A percentile compares a stretch with the other conserved stretches of the same genome.
phyloP scores from a whole-genome alignment of 2,329 filamentous ascomycete species.

The Xylariaceae sp. region DNA sequence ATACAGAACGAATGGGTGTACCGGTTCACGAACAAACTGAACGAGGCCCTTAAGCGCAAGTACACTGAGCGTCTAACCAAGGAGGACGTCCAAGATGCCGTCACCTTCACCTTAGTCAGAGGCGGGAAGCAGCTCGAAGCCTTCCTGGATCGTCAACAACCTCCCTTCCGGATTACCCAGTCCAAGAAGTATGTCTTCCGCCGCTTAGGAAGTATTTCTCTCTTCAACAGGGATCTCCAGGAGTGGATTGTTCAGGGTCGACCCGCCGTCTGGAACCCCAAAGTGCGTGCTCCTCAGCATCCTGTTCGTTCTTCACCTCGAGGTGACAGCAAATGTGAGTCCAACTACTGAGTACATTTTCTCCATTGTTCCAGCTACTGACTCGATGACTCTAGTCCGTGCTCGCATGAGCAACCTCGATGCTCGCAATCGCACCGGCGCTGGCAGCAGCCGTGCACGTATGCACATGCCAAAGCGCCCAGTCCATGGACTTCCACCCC shows the following conservation, averaged over 20 bases:
- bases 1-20: conserved; percentile 1
- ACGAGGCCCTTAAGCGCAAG: conserved; percentile 24
- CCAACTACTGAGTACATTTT: no score
- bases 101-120: conserved; percentile 23
- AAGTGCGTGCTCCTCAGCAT: no score
- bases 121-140: conserved; percentile 18
- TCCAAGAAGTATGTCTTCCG: conserved; percentile 24
- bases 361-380: no score
- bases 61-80: conserved; percentile 15
- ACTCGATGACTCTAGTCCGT: no score
- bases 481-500: no score
- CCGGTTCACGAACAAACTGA: conserved; percentile 27
- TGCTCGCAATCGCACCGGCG: no score
- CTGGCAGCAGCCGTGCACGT: no score
- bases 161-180: conserved; percentile 23
- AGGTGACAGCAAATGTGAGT: no score
- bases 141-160: conserved; percentile 22
- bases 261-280: no score
- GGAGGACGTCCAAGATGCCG: conserved; percentile 18
- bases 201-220: conserved; percentile 1
- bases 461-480: no score
- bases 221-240: neutral
- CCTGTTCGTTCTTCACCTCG: no score
- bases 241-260: conserved; percentile 20
- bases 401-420: no score